Percentiles rank a stretch among this genome's conserved stretches.
These are phyloP conservation scores for Insectozyma bohioensis DNA, from an alignment of 1,139 yeast species.

Conservation along the genomic window DNA sequence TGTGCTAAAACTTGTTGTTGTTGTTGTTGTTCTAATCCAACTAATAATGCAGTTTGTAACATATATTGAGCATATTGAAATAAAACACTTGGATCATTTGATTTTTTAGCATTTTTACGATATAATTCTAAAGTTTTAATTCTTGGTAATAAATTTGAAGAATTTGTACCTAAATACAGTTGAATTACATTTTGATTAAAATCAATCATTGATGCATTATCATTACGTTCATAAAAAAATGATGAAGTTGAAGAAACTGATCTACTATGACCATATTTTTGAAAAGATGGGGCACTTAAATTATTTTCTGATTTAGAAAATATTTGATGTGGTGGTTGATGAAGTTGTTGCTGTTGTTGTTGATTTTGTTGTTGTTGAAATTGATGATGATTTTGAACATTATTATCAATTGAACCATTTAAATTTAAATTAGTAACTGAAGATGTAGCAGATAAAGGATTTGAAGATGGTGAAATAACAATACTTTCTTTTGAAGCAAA, in stretches of 20 bases:
- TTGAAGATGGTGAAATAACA: constrained; percentile 29
- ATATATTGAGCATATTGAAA: constrained; percentile 91
- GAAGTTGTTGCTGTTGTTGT: too few relatives aligned
- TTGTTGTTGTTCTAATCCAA: constrained; percentile 30
- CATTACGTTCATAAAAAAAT: constrained; percentile 33
- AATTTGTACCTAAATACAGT: constrained; percentile 54
- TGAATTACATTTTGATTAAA: constrained; percentile 43
- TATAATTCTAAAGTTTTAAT: constrained; percentile 86
- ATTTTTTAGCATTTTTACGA: constrained; percentile 78
- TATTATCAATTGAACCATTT: constrained; percentile 8
- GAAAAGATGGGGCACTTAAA: constrained; percentile 20
- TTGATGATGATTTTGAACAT: too few relatives aligned
- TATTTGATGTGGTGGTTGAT: constrained; percentile 8
- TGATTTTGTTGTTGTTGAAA: too few relatives aligned
- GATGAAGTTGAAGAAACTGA: constrained; percentile 44
- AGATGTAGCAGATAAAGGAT: constrained; percentile 37
- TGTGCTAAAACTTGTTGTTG: constrained; percentile 6
- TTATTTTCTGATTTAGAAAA: constrained; percentile 34
- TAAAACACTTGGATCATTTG: constrained; percentile 80
- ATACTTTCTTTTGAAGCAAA: constrained; percentile 17
- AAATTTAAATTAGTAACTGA: constrained; percentile 40
- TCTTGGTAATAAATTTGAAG: constrained; percentile 63
- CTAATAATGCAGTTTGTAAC: constrained; percentile 76
- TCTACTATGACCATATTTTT: constrained; percentile 30
- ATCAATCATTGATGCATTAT: constrained; percentile 38